These are phyloP conservation scores for Lepidium campestre DNA, from an alignment of 441 rosid species.

Conservation along the genomic window DNA sequence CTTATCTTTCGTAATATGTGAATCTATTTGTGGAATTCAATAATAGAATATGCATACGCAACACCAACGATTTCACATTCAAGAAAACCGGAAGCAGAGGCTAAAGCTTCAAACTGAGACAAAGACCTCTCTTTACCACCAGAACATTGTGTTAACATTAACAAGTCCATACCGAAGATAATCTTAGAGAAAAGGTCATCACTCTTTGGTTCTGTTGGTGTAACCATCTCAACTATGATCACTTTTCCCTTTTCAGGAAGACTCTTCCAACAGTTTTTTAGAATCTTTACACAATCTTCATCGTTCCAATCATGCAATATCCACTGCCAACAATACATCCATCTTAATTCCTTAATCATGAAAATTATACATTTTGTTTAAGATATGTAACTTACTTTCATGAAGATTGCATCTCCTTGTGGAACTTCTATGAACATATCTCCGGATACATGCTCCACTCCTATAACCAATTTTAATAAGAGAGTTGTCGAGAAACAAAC, in stretches of 20 bases:
- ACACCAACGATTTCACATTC: not conserved
- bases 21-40: constrained; percentile 24
- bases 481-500: not conserved
- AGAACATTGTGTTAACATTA: constrained; percentile 8
- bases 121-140: constrained; percentile 16
- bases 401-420: constrained; percentile 19
- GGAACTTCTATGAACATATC: constrained; percentile 31
- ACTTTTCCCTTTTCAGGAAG: constrained; percentile 32
- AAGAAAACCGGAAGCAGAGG: not conserved
- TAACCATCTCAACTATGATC: constrained; percentile 31
- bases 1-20: not conserved
- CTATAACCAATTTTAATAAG: not conserved
- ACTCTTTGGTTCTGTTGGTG: constrained; percentile 27
- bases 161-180: constrained; percentile 11
- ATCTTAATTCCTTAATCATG: too few relatives aligned
- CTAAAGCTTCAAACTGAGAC: constrained; percentile 10
- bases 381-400: constrained; percentile 9
- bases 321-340: not conserved
- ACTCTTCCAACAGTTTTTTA: constrained; percentile 37
- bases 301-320: constrained; percentile 23
- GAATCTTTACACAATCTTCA: constrained; percentile 29
- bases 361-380: too few relatives aligned
- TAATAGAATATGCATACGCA: constrained; percentile 21
- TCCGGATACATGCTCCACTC: constrained; percentile 26
- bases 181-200: constrained; percentile 6